These are phyloP conservation scores for Lachnum nothofagi DNA, from an alignment of 2,329 filamentous ascomycete species.

Conservation along the genomic window DNA sequence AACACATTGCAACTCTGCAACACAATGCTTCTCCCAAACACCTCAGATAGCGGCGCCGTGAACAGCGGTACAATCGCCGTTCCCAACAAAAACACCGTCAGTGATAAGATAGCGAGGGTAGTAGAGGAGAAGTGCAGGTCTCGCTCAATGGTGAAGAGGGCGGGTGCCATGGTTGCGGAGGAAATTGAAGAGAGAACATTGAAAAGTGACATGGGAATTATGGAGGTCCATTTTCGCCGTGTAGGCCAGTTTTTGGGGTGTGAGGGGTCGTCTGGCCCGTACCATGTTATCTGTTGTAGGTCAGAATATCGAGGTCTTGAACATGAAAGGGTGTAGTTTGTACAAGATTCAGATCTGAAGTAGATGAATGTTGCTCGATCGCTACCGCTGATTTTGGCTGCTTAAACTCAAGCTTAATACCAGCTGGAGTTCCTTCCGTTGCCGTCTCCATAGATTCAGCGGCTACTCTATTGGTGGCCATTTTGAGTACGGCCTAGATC, in stretches of 20 bases:
- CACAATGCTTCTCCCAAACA: neutral
- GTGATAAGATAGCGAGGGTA: conserved; percentile 24
- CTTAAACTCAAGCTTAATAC: too few relatives aligned
- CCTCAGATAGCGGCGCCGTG: neutral
- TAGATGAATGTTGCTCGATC: too few relatives aligned
- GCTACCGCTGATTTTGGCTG: too few relatives aligned
- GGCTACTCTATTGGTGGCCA: too few relatives aligned
- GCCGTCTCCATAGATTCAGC: too few relatives aligned
- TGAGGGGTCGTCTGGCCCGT: conserved; percentile 8
- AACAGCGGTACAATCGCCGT: neutral
- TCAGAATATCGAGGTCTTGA: too few relatives aligned
- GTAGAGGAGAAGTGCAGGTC: conserved; percentile 45
- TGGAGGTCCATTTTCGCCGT: conserved; percentile 42
- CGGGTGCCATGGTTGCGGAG: conserved; percentile 9
- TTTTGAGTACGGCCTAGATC: too few relatives aligned
- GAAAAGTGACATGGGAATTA: conserved; percentile 33
- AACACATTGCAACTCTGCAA: neutral
- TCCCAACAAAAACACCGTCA: conserved; percentile 25
- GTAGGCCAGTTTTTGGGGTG: conserved; percentile 7
- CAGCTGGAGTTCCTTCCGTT: too few relatives aligned
- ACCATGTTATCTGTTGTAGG: conserved; percentile 4
- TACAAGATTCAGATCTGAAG: too few relatives aligned
- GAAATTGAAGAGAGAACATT: conserved; percentile 9
- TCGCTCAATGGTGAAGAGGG: conserved; percentile 38
- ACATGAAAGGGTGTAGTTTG: too few relatives aligned